Evolutionary conservation across 2,329 filamentous ascomycete species (phyloP).

Genomic region (Amphichorda felina): DNA sequence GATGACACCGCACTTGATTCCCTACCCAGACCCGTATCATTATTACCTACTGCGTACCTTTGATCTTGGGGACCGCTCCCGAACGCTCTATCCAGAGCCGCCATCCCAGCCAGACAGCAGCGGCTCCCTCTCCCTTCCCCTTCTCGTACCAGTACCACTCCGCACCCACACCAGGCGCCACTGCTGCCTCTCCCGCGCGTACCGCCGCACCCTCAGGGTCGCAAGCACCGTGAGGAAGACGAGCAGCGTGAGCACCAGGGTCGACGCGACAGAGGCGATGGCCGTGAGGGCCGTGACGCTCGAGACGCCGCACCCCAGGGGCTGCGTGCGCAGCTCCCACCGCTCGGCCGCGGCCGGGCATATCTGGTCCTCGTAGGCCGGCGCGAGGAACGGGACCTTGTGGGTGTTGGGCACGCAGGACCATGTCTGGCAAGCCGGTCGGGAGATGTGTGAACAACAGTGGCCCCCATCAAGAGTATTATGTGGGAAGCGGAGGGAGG

Average conservation of each 20-base stretch:
- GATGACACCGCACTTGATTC: too few relatives aligned
- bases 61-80: too few relatives aligned
- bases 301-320: constrained; percentile 22
- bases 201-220: constrained; percentile 9
- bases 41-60: too few relatives aligned
- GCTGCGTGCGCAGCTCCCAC: constrained; percentile 23
- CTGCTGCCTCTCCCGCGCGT: constrained; percentile 8
- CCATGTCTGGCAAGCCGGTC: constrained; percentile 25
- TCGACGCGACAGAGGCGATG: constrained; percentile 14
- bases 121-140: constrained; percentile 17
- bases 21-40: too few relatives aligned
- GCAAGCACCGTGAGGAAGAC: constrained; percentile 10
- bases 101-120: constrained; percentile 9
- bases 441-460: background rate
- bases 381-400: constrained; percentile 33
- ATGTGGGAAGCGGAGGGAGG: background rate
- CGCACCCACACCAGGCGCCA: constrained; percentile 8
- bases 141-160: constrained; percentile 1
- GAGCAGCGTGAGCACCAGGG: constrained; percentile 14
- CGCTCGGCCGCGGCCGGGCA: constrained; percentile 37
- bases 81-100: background rate
- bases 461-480: constrained; percentile 2
- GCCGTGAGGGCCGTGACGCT: constrained; percentile 19
- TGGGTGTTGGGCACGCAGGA: constrained; percentile 41
- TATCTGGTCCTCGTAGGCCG: constrained; percentile 33